Conservation (phyloP, 2,329 filamentous ascomycete species). For the Corynespora cassiicola region DNA sequence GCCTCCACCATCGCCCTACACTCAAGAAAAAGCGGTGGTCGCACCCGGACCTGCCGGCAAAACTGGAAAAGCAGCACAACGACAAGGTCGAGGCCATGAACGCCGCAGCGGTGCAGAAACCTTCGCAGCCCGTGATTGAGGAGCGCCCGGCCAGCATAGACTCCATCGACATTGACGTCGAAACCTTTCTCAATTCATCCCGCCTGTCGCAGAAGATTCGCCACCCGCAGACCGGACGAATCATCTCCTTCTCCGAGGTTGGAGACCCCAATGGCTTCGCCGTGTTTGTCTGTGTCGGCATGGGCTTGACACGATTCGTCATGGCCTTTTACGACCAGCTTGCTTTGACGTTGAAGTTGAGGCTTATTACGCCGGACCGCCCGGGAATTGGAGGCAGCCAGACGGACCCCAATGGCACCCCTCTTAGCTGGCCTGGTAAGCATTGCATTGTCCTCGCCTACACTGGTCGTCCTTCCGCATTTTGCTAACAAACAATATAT, state of each 20-base stretch:
- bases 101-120: slow-evolving; percentile 35
- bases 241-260: slow-evolving; percentile 96
- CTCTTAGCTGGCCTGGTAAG: slow-evolving; percentile 91
- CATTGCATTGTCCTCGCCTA: too few relatives aligned
- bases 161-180: slow-evolving; percentile 87
- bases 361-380: slow-evolving; percentile 93
- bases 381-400: slow-evolving; percentile 95
- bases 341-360: slow-evolving; percentile 83
- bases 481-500: slow-evolving; percentile 24
- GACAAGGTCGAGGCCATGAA: slow-evolving; percentile 32
- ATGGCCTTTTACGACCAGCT: slow-evolving; percentile 98
- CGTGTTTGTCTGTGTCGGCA: slow-evolving; percentile 95
- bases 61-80: slow-evolving; percentile 45
- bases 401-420: slow-evolving; percentile 81
- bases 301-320: slow-evolving; percentile 95
- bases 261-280: slow-evolving; percentile 90
- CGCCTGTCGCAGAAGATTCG: slow-evolving; percentile 86
- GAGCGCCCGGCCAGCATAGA: slow-evolving; percentile 81
- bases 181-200: slow-evolving; percentile 81
- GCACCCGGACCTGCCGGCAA: slow-evolving; percentile 48
- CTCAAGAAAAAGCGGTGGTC: slow-evolving; percentile 47
- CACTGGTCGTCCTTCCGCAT: slow-evolving; percentile 47
- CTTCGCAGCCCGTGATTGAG: slow-evolving; percentile 61
- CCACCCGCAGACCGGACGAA: slow-evolving; percentile 83
- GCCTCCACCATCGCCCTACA: slow-evolving; percentile 35